phyloP scores from a whole-genome alignment of 371 early-diverging fungal species.

The Syncephalastrum contaminatum region DNA sequence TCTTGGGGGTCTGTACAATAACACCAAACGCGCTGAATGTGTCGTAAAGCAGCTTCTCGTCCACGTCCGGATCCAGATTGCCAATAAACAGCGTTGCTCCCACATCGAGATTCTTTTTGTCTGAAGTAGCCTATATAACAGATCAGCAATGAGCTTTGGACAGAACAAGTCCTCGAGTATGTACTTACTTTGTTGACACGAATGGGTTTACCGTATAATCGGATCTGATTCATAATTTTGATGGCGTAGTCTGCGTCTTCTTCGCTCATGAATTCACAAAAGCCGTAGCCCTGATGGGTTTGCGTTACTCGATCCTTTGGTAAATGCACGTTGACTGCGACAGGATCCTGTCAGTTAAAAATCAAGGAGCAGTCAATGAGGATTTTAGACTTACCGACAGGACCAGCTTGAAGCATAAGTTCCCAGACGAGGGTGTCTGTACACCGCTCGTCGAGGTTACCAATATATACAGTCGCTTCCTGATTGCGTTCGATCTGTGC shows the following conservation, averaged over 20 bases:
- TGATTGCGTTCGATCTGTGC: constrained; percentile 74
- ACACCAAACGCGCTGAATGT: constrained; percentile 95
- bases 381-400: constrained; percentile 81
- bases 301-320: constrained; percentile 98
- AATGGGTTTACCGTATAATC: constrained; percentile 93
- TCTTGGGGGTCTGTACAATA: constrained; percentile 84
- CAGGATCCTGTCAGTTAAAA: no score
- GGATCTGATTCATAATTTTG: constrained; percentile 94
- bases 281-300: constrained; percentile 94
- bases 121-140: constrained; percentile 70
- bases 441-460: constrained; percentile 95
- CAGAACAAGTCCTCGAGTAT: not conserved
- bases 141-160: not conserved
- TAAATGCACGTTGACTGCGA: constrained; percentile 86
- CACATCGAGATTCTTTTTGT: constrained; percentile 89
- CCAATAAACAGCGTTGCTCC: constrained; percentile 97
- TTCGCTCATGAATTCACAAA: constrained; percentile 91
- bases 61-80: constrained; percentile 91
- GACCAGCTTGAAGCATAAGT: constrained; percentile 97
- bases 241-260: constrained; percentile 98
- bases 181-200: constrained; percentile 87
- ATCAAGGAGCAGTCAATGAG: not conserved
- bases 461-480: constrained; percentile 97
- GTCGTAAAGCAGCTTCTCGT: constrained; percentile 94
- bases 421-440: constrained; percentile 96